These are phyloP conservation scores for Amylocarpus encephaloides DNA, from an alignment of 2,329 filamentous ascomycete species.

Conservation along the genomic window DNA sequence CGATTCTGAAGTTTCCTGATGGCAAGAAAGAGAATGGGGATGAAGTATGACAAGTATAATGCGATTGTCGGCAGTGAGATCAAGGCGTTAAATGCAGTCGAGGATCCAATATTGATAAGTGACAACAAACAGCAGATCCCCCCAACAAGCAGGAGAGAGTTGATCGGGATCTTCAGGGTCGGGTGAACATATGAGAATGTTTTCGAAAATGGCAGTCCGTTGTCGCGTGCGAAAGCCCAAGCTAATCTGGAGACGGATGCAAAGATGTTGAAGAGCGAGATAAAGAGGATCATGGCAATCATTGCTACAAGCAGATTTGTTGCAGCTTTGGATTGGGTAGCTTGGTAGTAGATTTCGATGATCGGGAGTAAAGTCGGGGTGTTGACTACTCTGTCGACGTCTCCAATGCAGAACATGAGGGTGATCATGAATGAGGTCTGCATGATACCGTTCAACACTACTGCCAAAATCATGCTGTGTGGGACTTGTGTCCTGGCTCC, in stretches of 20 bases:
- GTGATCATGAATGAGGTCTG: slow-evolving; percentile 35
- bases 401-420: slow-evolving; percentile 31
- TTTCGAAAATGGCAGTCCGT: slow-evolving; percentile 33
- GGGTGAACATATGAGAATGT: slow-evolving; percentile 14
- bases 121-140: slow-evolving; percentile 10
- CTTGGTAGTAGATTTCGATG: slow-evolving; percentile 43
- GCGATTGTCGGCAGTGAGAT: slow-evolving; percentile 32
- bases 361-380: slow-evolving; percentile 41
- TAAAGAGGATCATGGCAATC: slow-evolving; percentile 23
- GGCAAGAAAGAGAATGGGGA: slow-evolving; percentile 8
- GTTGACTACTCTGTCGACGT: slow-evolving; percentile 32
- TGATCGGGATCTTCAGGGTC: slow-evolving; percentile 33
- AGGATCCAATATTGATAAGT: slow-evolving; percentile 43
- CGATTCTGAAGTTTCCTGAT: slow-evolving; percentile 8
- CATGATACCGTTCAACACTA: slow-evolving; percentile 40
- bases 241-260: slow-evolving; percentile 32
- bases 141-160: slow-evolving; percentile 25
- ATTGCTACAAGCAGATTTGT: slow-evolving; percentile 41
- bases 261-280: slow-evolving; percentile 18
- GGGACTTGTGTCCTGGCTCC: slow-evolving; percentile 37
- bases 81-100: slow-evolving; percentile 45
- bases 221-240: slow-evolving; percentile 38
- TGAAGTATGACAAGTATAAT: slow-evolving; percentile 11
- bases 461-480: slow-evolving; percentile 37
- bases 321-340: slow-evolving; percentile 36